These are phyloP conservation scores for Pichia sp. DNA, from an alignment of 1,139 yeast genomes.

Conservation along the genomic window DNA sequence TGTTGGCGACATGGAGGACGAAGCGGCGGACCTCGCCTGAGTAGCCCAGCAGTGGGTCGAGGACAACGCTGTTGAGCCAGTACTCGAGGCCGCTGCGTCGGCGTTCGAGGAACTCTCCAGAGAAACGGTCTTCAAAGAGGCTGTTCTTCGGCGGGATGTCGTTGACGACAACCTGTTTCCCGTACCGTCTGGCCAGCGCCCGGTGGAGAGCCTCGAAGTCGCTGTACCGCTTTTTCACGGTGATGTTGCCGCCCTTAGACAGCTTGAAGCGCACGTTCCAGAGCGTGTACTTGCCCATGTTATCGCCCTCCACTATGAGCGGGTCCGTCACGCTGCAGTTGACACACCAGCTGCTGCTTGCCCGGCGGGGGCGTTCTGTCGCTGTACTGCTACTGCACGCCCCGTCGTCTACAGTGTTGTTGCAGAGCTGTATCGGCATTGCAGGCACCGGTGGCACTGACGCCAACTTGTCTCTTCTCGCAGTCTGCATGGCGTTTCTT, in stretches of 20 bases:
- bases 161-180: slow-evolving; percentile 46
- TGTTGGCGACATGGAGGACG: slow-evolving; percentile 35
- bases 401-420: neutral
- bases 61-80: slow-evolving; percentile 61
- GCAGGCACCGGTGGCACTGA: neutral
- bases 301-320: slow-evolving; percentile 26
- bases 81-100: slow-evolving; percentile 70
- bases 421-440: slow-evolving; percentile 2
- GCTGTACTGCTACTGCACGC: neutral
- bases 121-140: slow-evolving; percentile 26
- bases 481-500: neutral
- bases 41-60: slow-evolving; percentile 46
- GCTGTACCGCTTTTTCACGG: slow-evolving; percentile 54
- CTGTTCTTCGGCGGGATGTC: slow-evolving; percentile 57
- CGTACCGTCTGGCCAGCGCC: slow-evolving; percentile 40
- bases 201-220: slow-evolving; percentile 55
- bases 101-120: slow-evolving; percentile 49
- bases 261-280: slow-evolving; percentile 48
- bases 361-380: neutral
- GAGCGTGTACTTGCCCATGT: slow-evolving; percentile 39
- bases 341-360: slow-evolving; percentile 25
- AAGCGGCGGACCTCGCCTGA: slow-evolving; percentile 16
- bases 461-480: neutral
- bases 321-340: slow-evolving; percentile 30
- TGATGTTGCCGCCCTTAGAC: slow-evolving; percentile 46